Base-by-base conservation (phyloP, 1,139 yeast species). In the Geotrichum cucujoidarum region DNA sequence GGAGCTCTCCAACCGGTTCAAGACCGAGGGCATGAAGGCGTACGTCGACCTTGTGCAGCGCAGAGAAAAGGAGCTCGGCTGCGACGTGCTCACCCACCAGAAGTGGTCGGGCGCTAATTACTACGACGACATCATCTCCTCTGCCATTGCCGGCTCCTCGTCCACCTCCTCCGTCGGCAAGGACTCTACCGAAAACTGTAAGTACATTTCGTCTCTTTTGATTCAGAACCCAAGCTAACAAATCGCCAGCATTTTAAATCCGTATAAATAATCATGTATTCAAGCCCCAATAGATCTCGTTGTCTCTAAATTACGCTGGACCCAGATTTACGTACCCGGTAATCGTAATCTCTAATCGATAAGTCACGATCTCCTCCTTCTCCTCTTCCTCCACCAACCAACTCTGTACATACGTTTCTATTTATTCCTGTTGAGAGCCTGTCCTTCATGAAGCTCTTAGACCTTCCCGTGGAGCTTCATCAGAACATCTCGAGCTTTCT, bases 41-140 rank as follows among this genome's bases (percentile, higher is more conserved):
- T 77, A 77, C 57, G 80, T 77, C 16, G 75, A 75, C 18, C 57
- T 71, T 38, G 76, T 77, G 3, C 82, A 77, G 60, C 60, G 61
- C 25, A 63, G 64, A 50, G 81, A 78, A 57, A 69, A 67, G 57
- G 70, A 63, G 16, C 51, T 67, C 11, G 68, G 69, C 1, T 74
- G 80, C 54, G 82, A 77, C 56, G 72, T 77, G 7, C 63, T 77
- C 54, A 77, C 80, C 6, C 82, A 77, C 56, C 82, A 77, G 59
- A 74, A 72, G 55, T 77, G 82, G 82, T 74, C 80, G 4, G 82
- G 82, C 7, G 80, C 79, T 14, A 74, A 74, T 55, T 75, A 75
- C 56, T 64, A 71, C 35, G 81, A 77, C 55, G 67, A 72, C 14
- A 62, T 77, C 31, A 65, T 75, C 51, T 65, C 66, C 34, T 63